phyloP scores from a whole-genome alignment of 768 basidiomycete genomes.

The Russula brevipes region DNA sequence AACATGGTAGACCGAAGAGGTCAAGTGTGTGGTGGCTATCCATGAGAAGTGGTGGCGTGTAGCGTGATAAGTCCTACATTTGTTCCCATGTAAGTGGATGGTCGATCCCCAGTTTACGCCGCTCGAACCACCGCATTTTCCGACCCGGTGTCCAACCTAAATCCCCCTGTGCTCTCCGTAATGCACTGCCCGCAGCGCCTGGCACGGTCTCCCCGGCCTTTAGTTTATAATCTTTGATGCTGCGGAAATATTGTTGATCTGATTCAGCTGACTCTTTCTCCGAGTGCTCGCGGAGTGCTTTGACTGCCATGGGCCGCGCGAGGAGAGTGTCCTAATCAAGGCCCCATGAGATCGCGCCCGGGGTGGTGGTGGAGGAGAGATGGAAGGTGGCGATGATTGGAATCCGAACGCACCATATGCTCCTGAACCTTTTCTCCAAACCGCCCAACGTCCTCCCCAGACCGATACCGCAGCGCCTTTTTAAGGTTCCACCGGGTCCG shows the following conservation, averaged over 20 bases:
- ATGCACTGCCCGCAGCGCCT: conserved; percentile 21
- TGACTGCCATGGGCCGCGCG: conserved; percentile 24
- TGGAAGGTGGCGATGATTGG: too few species aligned
- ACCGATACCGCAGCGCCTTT: conserved; percentile 62
- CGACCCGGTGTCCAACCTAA: conserved; percentile 24
- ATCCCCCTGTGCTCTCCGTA: conserved; percentile 19
- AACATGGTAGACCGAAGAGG: background rate
- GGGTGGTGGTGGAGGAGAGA: too few species aligned
- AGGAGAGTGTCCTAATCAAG: conserved; percentile 20
- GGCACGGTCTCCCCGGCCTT: conserved; percentile 26
- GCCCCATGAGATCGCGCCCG: background rate
- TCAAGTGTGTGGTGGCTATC: background rate
- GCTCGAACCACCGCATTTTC: conserved; percentile 23
- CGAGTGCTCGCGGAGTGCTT: conserved; percentile 14
- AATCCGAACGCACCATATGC: conserved; percentile 55
- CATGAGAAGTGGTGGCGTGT: background rate
- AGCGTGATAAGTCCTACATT: background rate
- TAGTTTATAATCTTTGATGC: conserved; percentile 24
- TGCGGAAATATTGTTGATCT: conserved; percentile 24
- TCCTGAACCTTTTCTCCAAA: conserved; percentile 53
- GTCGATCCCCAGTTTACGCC: conserved; percentile 25
- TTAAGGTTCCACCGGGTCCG: conserved; percentile 72
- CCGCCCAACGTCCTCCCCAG: conserved; percentile 40
- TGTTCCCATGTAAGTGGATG: conserved; percentile 23
- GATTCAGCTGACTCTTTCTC: conserved; percentile 11